These are phyloP conservation scores for Meyerozyma elateridarum DNA, from an alignment of 1,139 yeast species.

Conservation along the genomic window DNA sequence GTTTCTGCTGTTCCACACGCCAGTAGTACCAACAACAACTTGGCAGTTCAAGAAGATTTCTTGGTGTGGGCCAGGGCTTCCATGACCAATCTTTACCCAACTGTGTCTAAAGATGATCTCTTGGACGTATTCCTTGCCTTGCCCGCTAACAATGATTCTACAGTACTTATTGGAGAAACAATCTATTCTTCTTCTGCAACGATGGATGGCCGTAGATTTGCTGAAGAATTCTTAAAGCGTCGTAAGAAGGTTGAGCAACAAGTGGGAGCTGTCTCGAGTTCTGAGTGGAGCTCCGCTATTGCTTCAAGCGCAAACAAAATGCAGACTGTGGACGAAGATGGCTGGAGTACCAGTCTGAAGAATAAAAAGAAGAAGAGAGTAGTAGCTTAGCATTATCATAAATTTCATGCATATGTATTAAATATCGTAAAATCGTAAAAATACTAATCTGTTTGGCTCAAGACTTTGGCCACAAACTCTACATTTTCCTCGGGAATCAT, in stretches of 20 bases:
- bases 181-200: slow-evolving; percentile 86
- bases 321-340: slow-evolving; percentile 59
- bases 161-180: slow-evolving; percentile 87
- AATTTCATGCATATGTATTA: background rate
- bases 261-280: slow-evolving; percentile 36
- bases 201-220: slow-evolving; percentile 94
- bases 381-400: background rate
- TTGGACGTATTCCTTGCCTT: slow-evolving; percentile 75
- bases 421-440: background rate
- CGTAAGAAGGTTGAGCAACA: slow-evolving; percentile 66
- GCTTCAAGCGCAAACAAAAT: slow-evolving; percentile 42
- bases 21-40: slow-evolving; percentile 22
- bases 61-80: slow-evolving; percentile 80
- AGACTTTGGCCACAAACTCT: slow-evolving; percentile 14
- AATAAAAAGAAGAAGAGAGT: slow-evolving; percentile 24
- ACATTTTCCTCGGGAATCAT: slow-evolving; percentile 55
- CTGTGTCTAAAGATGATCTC: slow-evolving; percentile 72
- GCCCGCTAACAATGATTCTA: slow-evolving; percentile 65
- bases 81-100: slow-evolving; percentile 66
- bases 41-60: slow-evolving; percentile 54
- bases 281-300: slow-evolving; percentile 60
- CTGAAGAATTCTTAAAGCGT: slow-evolving; percentile 80
- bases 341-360: slow-evolving; percentile 57
- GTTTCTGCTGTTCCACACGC: slow-evolving; percentile 32
- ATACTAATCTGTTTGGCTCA: slow-evolving; percentile 2